Conservation (phyloP, 495 filamentous ascomycete species). For the Neurospora sp. region DNA sequence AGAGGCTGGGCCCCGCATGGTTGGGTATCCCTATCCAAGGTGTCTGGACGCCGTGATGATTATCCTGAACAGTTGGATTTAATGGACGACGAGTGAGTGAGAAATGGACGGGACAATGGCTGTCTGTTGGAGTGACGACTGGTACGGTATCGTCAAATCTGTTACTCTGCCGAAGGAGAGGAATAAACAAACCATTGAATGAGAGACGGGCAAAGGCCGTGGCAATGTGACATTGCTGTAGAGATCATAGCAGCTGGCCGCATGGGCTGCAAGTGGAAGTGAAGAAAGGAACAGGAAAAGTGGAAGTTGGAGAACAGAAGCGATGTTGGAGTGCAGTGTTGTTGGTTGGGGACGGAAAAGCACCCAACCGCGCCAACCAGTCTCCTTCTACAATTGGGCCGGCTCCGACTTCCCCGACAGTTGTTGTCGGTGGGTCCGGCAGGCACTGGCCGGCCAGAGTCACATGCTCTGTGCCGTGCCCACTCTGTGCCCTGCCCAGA, state of each 20-base stretch:
- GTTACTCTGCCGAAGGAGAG: background rate
- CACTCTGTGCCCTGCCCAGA: no score
- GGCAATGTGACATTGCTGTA: background rate
- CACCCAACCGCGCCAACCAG: background rate
- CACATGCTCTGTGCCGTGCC: no score
- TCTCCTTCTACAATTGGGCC: background rate
- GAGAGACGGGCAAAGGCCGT: background rate
- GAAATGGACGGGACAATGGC: background rate
- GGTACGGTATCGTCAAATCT: background rate
- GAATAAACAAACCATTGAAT: background rate
- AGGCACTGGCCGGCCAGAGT: no score
- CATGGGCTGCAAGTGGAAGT: background rate
- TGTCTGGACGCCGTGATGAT: background rate
- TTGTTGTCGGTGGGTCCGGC: no score
- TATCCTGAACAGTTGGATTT: background rate
- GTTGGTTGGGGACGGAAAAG: background rate
- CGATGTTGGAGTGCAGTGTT: background rate
- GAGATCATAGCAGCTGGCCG: background rate
- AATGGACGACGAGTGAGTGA: background rate
- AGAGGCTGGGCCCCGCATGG: background rate
- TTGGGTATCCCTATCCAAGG: background rate
- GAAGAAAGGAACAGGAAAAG: background rate
- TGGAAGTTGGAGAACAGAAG: background rate
- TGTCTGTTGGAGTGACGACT: background rate
- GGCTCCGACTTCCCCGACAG: slow-evolving; percentile 11